Conservation (phyloP, 2,329 filamentous ascomycete species). For the Cephalotrichum gorgonifer region DNA sequence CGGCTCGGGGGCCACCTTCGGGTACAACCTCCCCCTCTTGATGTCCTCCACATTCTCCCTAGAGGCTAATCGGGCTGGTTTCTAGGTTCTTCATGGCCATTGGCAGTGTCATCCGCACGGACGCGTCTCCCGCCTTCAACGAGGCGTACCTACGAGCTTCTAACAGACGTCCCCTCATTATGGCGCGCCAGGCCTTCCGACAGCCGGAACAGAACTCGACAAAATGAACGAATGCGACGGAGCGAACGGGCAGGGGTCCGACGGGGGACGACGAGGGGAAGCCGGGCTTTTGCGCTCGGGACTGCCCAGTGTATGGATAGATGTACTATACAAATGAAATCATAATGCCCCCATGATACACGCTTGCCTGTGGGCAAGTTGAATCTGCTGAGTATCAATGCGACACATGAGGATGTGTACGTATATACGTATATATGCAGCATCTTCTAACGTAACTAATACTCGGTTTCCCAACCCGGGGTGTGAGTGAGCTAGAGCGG, state of each 20-base stretch:
- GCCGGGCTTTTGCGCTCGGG: background rate
- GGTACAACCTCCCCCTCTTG: constrained; percentile 40
- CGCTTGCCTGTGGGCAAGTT: too few species aligned
- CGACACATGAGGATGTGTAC: too few species aligned
- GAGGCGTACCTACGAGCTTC: constrained; percentile 67
- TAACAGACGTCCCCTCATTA: constrained; percentile 63
- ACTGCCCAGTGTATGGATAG: too few species aligned
- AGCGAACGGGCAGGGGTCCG: background rate
- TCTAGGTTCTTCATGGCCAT: constrained; percentile 94
- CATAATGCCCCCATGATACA: too few species aligned
- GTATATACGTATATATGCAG: too few species aligned
- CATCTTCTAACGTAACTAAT: too few species aligned
- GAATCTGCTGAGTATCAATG: too few species aligned
- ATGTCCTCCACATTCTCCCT: background rate
- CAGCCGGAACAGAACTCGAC: background rate
- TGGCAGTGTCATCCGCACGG: constrained; percentile 89
- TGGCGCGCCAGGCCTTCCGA: constrained; percentile 26
- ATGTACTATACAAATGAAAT: too few species aligned
- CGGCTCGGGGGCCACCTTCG: constrained; percentile 89
- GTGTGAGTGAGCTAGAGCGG: too few species aligned
- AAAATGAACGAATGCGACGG: constrained; percentile 1
- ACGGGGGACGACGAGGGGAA: background rate
- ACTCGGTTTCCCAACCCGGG: too few species aligned
- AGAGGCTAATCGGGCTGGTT: background rate
- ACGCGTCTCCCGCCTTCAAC: constrained; percentile 65